Percentiles rank a stretch among this genome's conserved stretches.
These are phyloP conservation scores for Moesziomyces antarcticus DNA, from an alignment of 1,284 basidiomycete genomes.

Conservation along the genomic window DNA sequence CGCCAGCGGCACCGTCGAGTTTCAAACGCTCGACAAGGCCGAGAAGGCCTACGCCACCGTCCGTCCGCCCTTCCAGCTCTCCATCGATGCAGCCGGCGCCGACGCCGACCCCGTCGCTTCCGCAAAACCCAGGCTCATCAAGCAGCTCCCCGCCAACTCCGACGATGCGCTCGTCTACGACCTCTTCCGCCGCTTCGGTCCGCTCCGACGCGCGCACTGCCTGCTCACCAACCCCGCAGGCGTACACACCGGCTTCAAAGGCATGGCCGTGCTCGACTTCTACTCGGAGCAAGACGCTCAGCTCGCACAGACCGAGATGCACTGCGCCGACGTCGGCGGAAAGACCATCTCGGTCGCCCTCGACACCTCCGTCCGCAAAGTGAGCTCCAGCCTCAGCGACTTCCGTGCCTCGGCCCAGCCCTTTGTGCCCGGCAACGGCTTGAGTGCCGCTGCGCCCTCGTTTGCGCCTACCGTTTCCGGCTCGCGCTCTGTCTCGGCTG, in stretches of 20 bases:
- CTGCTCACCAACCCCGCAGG: constrained; percentile 56
- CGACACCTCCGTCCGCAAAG: constrained; percentile 39
- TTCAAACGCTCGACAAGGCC: constrained; percentile 58
- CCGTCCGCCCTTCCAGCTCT: constrained; percentile 36
- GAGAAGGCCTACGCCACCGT: constrained; percentile 61
- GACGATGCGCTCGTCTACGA: constrained; percentile 57
- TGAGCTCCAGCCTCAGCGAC: constrained; percentile 33
- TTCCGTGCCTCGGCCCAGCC: constrained; percentile 51
- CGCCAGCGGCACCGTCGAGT: constrained; percentile 58
- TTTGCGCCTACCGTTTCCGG: constrained; percentile 40
- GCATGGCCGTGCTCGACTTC: constrained; percentile 56
- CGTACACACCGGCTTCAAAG: constrained; percentile 59
- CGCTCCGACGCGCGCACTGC: constrained; percentile 49
- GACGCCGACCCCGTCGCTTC: constrained; percentile 32
- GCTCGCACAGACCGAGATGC: constrained; percentile 53
- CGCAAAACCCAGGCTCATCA: constrained; percentile 57
- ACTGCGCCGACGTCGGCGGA: constrained; percentile 56
- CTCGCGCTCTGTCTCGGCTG: constrained; percentile 37
- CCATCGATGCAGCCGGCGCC: constrained; percentile 25
- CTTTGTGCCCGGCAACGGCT: constrained; percentile 44
- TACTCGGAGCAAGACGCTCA: constrained; percentile 55
- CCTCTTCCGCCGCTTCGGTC: constrained; percentile 58
- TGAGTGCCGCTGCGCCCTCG: constrained; percentile 52
- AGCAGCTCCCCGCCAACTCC: constrained; percentile 52
- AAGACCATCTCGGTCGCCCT: constrained; percentile 58